A percentile compares a stretch with the other conserved stretches of the same genome.
These are phyloP conservation scores for Noccaea caerulescens DNA, from an alignment of 345 rosid species.

Conservation along the genomic window DNA sequence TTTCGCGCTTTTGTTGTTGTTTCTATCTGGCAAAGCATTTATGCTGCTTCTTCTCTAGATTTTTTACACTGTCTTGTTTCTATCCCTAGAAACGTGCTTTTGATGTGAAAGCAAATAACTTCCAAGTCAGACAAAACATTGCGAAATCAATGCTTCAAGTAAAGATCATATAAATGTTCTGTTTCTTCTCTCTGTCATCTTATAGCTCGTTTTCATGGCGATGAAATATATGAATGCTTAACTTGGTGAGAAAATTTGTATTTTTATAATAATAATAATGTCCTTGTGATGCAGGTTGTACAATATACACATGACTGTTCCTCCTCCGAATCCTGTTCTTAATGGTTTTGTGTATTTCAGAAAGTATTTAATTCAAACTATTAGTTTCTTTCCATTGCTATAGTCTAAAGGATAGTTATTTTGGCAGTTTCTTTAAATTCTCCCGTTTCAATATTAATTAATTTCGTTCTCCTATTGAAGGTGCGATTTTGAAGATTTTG, in stretches of 20 bases:
- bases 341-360: background rate
- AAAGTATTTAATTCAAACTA: background rate
- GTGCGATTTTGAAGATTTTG: slow-evolving; percentile 42
- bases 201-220: slow-evolving; percentile 27
- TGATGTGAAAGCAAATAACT: slow-evolving; percentile 22
- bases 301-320: slow-evolving; percentile 4
- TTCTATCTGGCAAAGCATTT: slow-evolving; percentile 34
- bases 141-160: slow-evolving; percentile 24
- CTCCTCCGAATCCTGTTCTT: background rate
- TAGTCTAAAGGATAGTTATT: slow-evolving; percentile 19
- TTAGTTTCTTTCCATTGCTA: background rate
- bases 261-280: background rate
- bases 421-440: slow-evolving; percentile 26
- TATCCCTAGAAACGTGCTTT: slow-evolving; percentile 26
- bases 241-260: slow-evolving; percentile 28
- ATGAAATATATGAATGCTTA: slow-evolving; percentile 37
- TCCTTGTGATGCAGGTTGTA: slow-evolving; percentile 10
- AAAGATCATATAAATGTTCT: background rate
- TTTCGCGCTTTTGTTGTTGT: slow-evolving; percentile 37
- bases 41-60: slow-evolving; percentile 32
- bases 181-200: slow-evolving; percentile 21
- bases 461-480: slow-evolving; percentile 32
- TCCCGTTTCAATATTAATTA: background rate
- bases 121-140: slow-evolving; percentile 39
- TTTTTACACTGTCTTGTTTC: slow-evolving; percentile 34